Percentiles rank a stretch among this genome's conserved stretches.
These are phyloP conservation scores for Cyberlindnera meyerae DNA, from an alignment of 805 yeast species.

Conservation along the genomic window DNA sequence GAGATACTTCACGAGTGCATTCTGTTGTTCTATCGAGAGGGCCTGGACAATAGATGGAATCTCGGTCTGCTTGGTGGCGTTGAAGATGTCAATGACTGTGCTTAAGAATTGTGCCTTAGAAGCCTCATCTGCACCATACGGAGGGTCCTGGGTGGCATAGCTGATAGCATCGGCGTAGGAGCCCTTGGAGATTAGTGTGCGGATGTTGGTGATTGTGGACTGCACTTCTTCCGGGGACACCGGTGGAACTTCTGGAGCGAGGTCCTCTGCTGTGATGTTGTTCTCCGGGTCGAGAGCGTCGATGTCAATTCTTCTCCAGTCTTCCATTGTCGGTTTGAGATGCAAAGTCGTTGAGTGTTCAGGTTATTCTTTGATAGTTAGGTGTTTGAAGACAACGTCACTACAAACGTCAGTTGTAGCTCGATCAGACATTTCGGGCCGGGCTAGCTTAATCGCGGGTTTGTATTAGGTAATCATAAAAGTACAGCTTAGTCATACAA, in stretches of 20 bases:
- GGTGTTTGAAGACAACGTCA: too few species aligned
- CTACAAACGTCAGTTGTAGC: too few species aligned
- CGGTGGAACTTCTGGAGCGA: constrained; percentile 43
- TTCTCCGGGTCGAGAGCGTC: constrained; percentile 87
- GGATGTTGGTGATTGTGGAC: constrained; percentile 50
- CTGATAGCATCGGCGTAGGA: constrained; percentile 63
- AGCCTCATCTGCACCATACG: constrained; percentile 68
- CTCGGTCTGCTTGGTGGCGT: constrained; percentile 63
- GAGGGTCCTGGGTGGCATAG: constrained; percentile 65
- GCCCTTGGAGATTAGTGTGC: constrained; percentile 65
- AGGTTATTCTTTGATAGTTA: too few species aligned
- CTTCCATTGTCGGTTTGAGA: constrained; percentile 48
- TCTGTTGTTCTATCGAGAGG: constrained; percentile 62
- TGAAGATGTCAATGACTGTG: constrained; percentile 66
- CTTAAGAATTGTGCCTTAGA: constrained; percentile 46
- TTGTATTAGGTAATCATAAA: too few species aligned
- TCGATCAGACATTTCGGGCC: too few species aligned
- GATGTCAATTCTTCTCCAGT: constrained; percentile 93
- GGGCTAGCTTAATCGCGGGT: too few species aligned
- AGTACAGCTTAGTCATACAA: too few species aligned
- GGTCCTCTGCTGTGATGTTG: constrained; percentile 54
- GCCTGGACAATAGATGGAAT: constrained; percentile 55
- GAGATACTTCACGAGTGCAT: constrained; percentile 73
- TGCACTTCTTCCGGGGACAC: constrained; percentile 51
- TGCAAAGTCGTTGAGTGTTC: too few species aligned